These are phyloP conservation scores for Moricandia arvensis DNA, from an alignment of 345 rosid genomes.

Conservation along the genomic window DNA sequence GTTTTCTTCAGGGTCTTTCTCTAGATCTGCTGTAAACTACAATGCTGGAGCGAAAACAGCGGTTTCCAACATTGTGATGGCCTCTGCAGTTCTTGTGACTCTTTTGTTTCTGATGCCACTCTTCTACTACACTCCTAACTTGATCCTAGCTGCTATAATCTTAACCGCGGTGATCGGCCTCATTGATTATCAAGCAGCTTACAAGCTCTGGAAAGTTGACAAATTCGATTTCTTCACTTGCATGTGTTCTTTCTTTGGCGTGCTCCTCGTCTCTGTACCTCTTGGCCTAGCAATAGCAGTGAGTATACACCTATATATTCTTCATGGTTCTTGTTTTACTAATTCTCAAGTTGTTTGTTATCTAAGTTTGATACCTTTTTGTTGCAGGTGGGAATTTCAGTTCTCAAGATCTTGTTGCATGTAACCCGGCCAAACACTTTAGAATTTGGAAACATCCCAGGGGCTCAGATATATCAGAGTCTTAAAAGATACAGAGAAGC, in stretches of 20 bases:
- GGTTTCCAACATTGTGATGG: slow-evolving; percentile 81
- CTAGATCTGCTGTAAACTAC: slow-evolving; percentile 85
- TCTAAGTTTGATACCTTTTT: slow-evolving; percentile 52
- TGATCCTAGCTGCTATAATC: slow-evolving; percentile 85
- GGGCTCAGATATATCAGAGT: slow-evolving; percentile 80
- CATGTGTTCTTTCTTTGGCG: slow-evolving; percentile 84
- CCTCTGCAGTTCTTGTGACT: slow-evolving; percentile 81
- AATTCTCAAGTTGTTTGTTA: slow-evolving; percentile 35
- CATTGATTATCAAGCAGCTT: slow-evolving; percentile 70
- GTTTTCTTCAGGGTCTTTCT: slow-evolving; percentile 71
- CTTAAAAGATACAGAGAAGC: slow-evolving; percentile 68
- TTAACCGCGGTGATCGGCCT: slow-evolving; percentile 90
- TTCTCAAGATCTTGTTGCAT: slow-evolving; percentile 79
- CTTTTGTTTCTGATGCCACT: slow-evolving; percentile 94
- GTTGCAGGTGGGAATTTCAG: slow-evolving; percentile 83
- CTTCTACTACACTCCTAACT: slow-evolving; percentile 84
- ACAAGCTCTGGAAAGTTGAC: slow-evolving; percentile 81
- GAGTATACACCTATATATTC: slow-evolving; percentile 26
- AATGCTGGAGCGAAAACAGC: slow-evolving; percentile 95
- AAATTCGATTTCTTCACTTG: slow-evolving; percentile 93
- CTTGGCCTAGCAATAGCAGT: slow-evolving; percentile 89
- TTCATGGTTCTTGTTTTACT: neutral
- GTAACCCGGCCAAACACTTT: slow-evolving; percentile 83
- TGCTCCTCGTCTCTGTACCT: slow-evolving; percentile 90
- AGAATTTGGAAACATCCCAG: slow-evolving; percentile 70